These are phyloP conservation scores for Cynanchum wilfordii DNA, from an alignment of 257 asterid genomes.

Conservation along the genomic window DNA sequence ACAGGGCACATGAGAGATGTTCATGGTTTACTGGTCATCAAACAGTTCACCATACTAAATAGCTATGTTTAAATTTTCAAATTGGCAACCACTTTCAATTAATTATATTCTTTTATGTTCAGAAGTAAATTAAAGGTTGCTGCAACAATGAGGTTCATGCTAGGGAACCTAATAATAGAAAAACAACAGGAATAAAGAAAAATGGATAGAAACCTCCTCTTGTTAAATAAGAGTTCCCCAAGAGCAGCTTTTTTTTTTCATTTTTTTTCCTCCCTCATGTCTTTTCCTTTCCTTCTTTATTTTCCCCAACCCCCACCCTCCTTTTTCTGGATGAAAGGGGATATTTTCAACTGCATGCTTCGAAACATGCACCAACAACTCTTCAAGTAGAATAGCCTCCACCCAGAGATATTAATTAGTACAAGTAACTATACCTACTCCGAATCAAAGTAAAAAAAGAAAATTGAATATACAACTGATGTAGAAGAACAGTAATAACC, in stretches of 20 bases:
- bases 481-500: slow-evolving; percentile 29
- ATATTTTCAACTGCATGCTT: not conserved
- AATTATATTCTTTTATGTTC: not conserved
- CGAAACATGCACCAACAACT: not conserved
- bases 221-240: too few species aligned
- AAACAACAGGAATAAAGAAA: not conserved
- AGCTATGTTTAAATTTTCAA: not conserved
- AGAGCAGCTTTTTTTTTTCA: too few species aligned
- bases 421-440: not conserved
- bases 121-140: not conserved
- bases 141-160: not conserved
- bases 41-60: not conserved
- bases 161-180: not conserved
- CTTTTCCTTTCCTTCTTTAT: too few species aligned
- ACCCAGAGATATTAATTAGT: not conserved
- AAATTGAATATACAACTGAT: slow-evolving; percentile 21
- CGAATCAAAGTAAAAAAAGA: not conserved
- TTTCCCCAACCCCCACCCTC: too few species aligned
- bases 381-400: not conserved
- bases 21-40: not conserved
- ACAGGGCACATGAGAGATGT: not conserved
- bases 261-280: too few species aligned
- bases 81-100: not conserved
- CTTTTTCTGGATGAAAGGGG: too few species aligned
- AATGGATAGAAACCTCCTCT: not conserved